Conservation (phyloP, 116 monocot genomes). For the Zostera marina region DNA sequence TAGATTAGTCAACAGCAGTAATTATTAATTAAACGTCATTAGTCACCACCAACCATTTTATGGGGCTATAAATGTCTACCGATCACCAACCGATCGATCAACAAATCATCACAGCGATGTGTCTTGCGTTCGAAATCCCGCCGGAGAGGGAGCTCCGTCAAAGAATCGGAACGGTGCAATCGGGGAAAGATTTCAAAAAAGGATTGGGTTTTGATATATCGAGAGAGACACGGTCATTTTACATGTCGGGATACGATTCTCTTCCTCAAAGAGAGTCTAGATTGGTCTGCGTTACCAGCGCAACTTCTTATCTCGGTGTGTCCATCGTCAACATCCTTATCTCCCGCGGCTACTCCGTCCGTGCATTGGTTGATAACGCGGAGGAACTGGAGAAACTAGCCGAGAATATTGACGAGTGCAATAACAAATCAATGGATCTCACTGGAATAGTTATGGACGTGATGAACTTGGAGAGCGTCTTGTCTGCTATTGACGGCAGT, state of each 20-base stretch:
- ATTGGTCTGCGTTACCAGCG: slow-evolving; percentile 16
- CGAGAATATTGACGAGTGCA: background rate
- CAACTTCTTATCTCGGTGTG: slow-evolving; percentile 10
- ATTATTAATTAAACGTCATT: too few species aligned
- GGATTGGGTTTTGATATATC: background rate
- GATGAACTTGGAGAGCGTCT: slow-evolving; percentile 5
- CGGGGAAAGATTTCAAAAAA: too few species aligned
- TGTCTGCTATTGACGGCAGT: slow-evolving; percentile 46
- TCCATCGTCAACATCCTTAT: slow-evolving; percentile 8
- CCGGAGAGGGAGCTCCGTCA: too few species aligned
- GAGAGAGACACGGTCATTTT: background rate
- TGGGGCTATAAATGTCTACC: too few species aligned
- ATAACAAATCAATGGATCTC: background rate
- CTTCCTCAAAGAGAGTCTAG: background rate
- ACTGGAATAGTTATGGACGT: background rate
- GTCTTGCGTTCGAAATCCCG: too few species aligned
- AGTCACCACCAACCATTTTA: too few species aligned
- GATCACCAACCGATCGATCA: too few species aligned
- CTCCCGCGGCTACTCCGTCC: slow-evolving; percentile 9
- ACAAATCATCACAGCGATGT: too few species aligned
- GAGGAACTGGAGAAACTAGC: slow-evolving; percentile 10
- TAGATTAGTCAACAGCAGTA: too few species aligned
- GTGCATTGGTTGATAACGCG: slow-evolving; percentile 8
- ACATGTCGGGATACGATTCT: background rate
- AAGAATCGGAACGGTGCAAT: too few species aligned